phyloP scores from a whole-genome alignment of 192 early-diverging fungal genomes.

The Coemansia sp. region DNA sequence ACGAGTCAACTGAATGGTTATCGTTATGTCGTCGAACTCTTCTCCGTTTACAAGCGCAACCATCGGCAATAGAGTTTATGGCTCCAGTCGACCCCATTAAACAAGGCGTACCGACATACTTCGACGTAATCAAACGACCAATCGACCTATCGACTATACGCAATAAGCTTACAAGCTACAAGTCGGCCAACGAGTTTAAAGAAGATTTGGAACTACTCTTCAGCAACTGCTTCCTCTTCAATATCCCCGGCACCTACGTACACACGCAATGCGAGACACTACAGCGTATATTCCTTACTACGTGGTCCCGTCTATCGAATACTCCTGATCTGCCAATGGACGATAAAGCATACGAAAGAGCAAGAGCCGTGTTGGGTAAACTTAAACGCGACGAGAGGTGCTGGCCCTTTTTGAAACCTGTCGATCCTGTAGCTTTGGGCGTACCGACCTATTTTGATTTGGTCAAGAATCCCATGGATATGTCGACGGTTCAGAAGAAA shows the following conservation, averaged over 20 bases:
- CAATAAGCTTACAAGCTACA: slow-evolving; percentile 65
- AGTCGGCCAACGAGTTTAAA: slow-evolving; percentile 51
- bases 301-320: slow-evolving; percentile 27
- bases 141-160: slow-evolving; percentile 76
- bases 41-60: slow-evolving; percentile 57
- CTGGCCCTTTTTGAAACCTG: slow-evolving; percentile 63
- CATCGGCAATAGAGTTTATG: slow-evolving; percentile 64
- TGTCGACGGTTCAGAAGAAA: slow-evolving; percentile 65
- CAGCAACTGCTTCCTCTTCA: slow-evolving; percentile 71
- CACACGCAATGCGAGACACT: slow-evolving; percentile 58
- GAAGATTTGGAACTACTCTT: slow-evolving; percentile 64
- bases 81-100: slow-evolving; percentile 69
- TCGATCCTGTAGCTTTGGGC: slow-evolving; percentile 63
- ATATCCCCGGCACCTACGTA: slow-evolving; percentile 58
- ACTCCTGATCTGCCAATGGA: neutral
- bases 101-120: slow-evolving; percentile 66
- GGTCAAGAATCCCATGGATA: slow-evolving; percentile 76
- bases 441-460: slow-evolving; percentile 68
- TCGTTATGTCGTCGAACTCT: slow-evolving; percentile 29
- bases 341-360: slow-evolving; percentile 14
- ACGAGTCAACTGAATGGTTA: slow-evolving; percentile 24
- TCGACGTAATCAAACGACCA: slow-evolving; percentile 64
- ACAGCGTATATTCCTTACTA: slow-evolving; percentile 54
- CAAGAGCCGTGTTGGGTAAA: slow-evolving; percentile 18
- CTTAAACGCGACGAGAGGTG: slow-evolving; percentile 31